Evolutionary conservation across 768 basidiomycete species (phyloP), one percentile per base, ranked within the genome.

Genomic region (Russula griseocarnosa): DNA sequence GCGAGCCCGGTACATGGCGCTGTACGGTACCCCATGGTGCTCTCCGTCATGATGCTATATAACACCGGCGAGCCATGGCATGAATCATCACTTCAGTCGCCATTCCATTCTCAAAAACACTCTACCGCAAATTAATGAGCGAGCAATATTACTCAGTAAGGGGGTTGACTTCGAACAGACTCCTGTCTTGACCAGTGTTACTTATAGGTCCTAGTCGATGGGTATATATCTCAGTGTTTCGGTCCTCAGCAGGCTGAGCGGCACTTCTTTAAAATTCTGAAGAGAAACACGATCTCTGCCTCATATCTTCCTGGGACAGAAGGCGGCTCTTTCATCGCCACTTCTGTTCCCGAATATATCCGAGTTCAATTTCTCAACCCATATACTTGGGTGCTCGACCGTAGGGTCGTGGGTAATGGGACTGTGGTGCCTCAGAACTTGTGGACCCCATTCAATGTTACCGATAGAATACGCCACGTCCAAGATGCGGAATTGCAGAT

Each of bases 151-250:
- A 6, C 36, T 14, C 11, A 4, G 63, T 59, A 22, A 64, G 58
- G 9, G 7, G 20, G 18, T 0, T 11, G 22, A 38, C 28, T n/a
- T 59, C 22, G 18, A 30, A 28, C 16, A 14, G 4, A 11, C 26
- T 22, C 30, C 28, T 30, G 30, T 46, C n/a, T 30, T 65, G 22
- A 65, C 49, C 22, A 4, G 38, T 22, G n/a, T 24, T 10, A 1
- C 10, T 26, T n/a, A 18, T 20, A 61, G 59, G 10, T 61, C 13
- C 64, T 65, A 11, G 50, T 65, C 26, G 64, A 65, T 8, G 59
- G 64, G 13, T 61, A 61, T 20, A 16, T 61, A 34, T 61, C 64
- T 26, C 49, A 16, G 0, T 32, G 38, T 24, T 65, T 46, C 49
- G 22, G 7, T 0, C 4, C 22, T 20, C 38, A 13, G 24, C 13